Base-by-base conservation (phyloP, 1,284 basidiomycete species). In the Sanghuangporus weigelae region DNA sequence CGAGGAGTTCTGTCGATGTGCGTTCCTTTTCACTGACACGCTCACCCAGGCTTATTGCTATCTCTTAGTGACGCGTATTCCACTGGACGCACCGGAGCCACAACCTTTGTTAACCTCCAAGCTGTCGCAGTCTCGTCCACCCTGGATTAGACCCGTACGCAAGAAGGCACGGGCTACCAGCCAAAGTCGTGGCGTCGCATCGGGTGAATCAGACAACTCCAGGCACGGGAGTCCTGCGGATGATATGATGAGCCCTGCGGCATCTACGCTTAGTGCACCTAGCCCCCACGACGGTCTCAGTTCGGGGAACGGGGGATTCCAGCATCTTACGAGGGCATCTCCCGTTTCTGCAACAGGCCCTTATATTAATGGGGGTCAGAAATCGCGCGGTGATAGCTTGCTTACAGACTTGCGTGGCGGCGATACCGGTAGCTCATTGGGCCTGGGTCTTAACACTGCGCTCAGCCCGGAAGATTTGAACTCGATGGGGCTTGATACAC, bases 1-100 rank as follows among this genome's bases (percentile, higher is more conserved):
- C 81, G 93, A 95, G 73, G 93, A 95, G 73, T 94, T 95, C 70
- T 95, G 93, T 77, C 85, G 93, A 71, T 78, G 93, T 94, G 73
- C 77, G 51, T 60, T 50, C 23, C 14, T 39, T 59, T 42, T 53
- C 31, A 7, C 44, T 46, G 42, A 5, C 23, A 21, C 40, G 39
- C 48, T 64, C 59, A 57, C 61, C 38, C 5, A 50, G 14, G 26
- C 5, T 39, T 35, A 19, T 60, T 12, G 7, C 1, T 21, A 46
- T 14, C n/a, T 31, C 26, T 31, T 68, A 94, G 93, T 95, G 62
- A 94, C 92, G 6, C 87, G 91, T 71, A 94, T 95, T 66, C 93
- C 93, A 35, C 81, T 95, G 61, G 92, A 95, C 64, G 66, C 63
- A 68, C 76, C 80, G 2, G 73, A 78, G 21, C 80, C 81, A 80